Evolutionary conservation across 106 monocot genomes (phyloP), one percentile per base, ranked within the genome.

Genomic region (Chionographis japonica): DNA sequence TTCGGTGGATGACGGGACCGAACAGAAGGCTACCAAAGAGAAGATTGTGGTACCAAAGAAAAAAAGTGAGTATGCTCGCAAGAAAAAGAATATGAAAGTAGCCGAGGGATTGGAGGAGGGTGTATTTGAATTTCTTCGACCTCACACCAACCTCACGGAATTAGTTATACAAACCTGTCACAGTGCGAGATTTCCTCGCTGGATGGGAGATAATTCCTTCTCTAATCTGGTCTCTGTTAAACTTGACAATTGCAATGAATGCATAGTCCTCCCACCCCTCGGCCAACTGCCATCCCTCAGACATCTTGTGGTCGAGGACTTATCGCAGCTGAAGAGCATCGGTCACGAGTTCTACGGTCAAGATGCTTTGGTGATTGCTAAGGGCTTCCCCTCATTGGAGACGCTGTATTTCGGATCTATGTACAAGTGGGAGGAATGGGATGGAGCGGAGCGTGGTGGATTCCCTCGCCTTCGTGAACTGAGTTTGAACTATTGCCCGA

Each of bases 181-280:
- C 27, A 67, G 74, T 8, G 3, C 13, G 11, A 20, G 15, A 3
- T 67, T 81, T 40, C 59, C 75, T 11, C 56, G 12, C 4, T 81
- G 81, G 81, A 38, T 81, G 27, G 76, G 62, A 3, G 75, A 67
- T 58, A 37, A 53, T 6, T 50, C 56, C 38, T 81, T 81, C 56
- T 38, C 52, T 65, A 72, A 72, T 19, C 39, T 81, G 0, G 49
- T 58, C 37, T 56, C 71, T 2, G 8, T 72, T n/a, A 61, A 8
- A 11, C 58, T 86, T 11, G 60, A 71, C 2, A 50, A 60, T 49
- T 71, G 10, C 0, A 13, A 12, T 0, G 27, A 19, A 14, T 61
- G 71, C 39, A 71, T 12, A 10, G 36, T 46, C 57, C 38, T 71
- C 37, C 71, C 71, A 6, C 12, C 58, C 11, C 60, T 71, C 49